A percentile compares a stretch with the other conserved stretches of the same genome.
phyloP scores from a whole-genome alignment of 2,329 filamentous ascomycete species.

The Trichoderma koningiopsis region DNA sequence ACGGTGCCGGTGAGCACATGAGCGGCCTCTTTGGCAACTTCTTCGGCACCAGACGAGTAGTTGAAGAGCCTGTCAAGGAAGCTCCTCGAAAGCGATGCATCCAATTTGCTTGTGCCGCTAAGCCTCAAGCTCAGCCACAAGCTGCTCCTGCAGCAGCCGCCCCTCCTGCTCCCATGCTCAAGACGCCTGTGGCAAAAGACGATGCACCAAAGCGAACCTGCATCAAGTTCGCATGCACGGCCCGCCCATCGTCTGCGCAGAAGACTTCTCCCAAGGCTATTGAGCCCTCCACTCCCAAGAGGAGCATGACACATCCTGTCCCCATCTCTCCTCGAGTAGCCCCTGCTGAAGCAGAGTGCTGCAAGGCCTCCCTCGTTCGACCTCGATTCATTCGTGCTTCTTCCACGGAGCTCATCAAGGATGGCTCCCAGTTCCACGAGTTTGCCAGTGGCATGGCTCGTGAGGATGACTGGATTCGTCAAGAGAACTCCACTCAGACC shows the following conservation, averaged over 20 bases:
- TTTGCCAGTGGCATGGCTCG: constrained; percentile 82
- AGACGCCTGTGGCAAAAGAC: constrained; percentile 39
- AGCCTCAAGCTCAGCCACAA: constrained; percentile 52
- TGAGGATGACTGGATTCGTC: constrained; percentile 87
- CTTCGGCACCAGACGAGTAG: constrained; percentile 28
- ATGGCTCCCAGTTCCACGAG: constrained; percentile 76
- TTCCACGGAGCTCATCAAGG: constrained; percentile 53
- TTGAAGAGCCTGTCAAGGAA: constrained; percentile 46
- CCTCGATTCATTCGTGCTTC: constrained; percentile 55
- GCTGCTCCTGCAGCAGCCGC: constrained; percentile 35
- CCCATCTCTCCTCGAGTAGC: constrained; percentile 32
- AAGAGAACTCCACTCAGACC: constrained; percentile 63
- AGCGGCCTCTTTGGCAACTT: constrained; percentile 33
- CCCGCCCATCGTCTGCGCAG: constrained; percentile 50
- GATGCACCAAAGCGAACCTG: constrained; percentile 57
- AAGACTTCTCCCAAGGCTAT: constrained; percentile 40
- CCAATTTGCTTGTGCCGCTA: constrained; percentile 82
- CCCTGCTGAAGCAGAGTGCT: constrained; percentile 29
- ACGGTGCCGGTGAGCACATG: constrained; percentile 36
- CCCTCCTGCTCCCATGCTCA: constrained; percentile 38
- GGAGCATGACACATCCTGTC: constrained; percentile 32
- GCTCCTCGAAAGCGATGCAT: constrained; percentile 78
- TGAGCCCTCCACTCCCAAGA: constrained; percentile 38
- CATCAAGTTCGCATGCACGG: constrained; percentile 77
- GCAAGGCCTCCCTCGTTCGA: constrained; percentile 33